Evolutionary conservation across 1,284 basidiomycete species (phyloP), one percentile per base, ranked within the genome.

Genomic region (Xerocomus cyaneibrunnescens): DNA sequence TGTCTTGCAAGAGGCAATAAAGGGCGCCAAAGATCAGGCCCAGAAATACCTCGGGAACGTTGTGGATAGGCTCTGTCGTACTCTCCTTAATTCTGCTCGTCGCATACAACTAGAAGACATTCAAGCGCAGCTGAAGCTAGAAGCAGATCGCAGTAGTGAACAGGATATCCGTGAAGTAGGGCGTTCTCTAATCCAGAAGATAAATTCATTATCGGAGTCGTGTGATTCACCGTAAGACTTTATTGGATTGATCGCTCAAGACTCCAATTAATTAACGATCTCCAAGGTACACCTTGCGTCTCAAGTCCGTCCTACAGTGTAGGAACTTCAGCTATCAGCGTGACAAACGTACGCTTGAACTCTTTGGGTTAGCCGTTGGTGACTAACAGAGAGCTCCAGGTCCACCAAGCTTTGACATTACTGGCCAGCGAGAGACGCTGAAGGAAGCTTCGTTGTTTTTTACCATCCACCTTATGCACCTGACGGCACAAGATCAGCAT

Each of bases 401-500:
- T 13, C 60, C 38, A 21, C 51, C 36, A 51, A 63, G 5, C 45
- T 67, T 51, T 42, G 50, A 54, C 1, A 28, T 69, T 10, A 45
- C 49, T 9, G 68, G 69, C 12, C 23, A 14, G 7, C 50, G 42
- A 27, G 60, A 62, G 25, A 59, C 45, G 0, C 51, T 50, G 35
- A 48, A 59, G 14, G 65, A 66, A 5, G 61, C 74, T 13, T 50
- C 55, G 1, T 30, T 72, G 13, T 45, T 64, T 45, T 76, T 75
- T 51, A 70, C 64, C 1, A 57, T 80, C 14, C 65, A 73, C 50
- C 53, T 59, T 1, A 56, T 82, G 40, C 62, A 72, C 17, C 54
- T 83, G 17, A 72, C 72, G 0, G 58, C 69, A 4, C 71, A 75
- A 21, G 74, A 81, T 51, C 67, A 66, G 13, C 76, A 81, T 3